Percentiles rank a stretch among this genome's conserved stretches.
Conservation (phyloP, 768 basidiomycete genomes). For the Sarcodon aspratus region DNA sequence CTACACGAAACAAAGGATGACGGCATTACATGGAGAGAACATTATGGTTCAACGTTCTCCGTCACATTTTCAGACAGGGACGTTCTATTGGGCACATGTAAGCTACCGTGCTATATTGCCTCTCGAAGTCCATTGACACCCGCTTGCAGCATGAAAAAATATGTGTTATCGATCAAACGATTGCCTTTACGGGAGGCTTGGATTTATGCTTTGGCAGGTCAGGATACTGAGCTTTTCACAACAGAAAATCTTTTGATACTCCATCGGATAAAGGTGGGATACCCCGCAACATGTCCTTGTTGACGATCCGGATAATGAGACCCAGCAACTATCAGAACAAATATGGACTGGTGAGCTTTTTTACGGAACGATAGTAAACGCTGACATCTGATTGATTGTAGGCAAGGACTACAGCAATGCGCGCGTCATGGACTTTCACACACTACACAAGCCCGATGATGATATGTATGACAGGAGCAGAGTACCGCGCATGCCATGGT, state of each 20-base stretch:
- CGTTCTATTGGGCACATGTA: conserved; percentile 98
- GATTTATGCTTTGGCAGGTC: conserved; percentile 89
- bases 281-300: conserved; percentile 86
- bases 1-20: conserved; percentile 79
- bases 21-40: conserved; percentile 67
- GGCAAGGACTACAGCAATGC: conserved; percentile 96
- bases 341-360: conserved; percentile 77
- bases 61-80: conserved; percentile 94
- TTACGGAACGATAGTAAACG: neutral
- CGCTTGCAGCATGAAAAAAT: conserved; percentile 82
- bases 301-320: conserved; percentile 61
- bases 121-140: neutral
- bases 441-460: conserved; percentile 80
- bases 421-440: conserved; percentile 76
- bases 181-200: conserved; percentile 96
- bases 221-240: conserved; percentile 1
- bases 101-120: conserved; percentile 13
- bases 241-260: neutral
- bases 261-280: conserved; percentile 65
- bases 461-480: conserved; percentile 92
- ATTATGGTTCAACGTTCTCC: conserved; percentile 96
- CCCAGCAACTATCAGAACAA: conserved; percentile 40
- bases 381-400: conserved; percentile 15
- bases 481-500: conserved; percentile 96
- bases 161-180: conserved; percentile 93